phyloP scores from a whole-genome alignment of 2,329 filamentous ascomycete genomes.

The Aspergillus sp. region DNA sequence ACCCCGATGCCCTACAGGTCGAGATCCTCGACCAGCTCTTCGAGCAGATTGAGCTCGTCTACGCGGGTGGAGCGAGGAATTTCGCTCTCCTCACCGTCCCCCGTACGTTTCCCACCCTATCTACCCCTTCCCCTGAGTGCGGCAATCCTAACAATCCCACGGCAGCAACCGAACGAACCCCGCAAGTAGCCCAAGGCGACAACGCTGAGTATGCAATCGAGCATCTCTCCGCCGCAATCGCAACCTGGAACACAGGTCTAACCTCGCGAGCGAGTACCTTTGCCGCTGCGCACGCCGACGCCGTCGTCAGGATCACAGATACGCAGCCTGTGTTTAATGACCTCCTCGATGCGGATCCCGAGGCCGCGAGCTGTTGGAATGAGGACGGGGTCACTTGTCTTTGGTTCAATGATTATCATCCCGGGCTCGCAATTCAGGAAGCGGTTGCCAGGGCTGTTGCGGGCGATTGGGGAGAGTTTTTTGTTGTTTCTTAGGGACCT shows the following conservation, averaged over 20 bases:
- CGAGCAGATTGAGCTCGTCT: slow-evolving; percentile 16
- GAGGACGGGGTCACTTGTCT: slow-evolving; percentile 15
- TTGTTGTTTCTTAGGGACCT: neutral
- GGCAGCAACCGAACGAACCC: slow-evolving; percentile 18
- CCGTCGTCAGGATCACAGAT: slow-evolving; percentile 14
- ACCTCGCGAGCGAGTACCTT: neutral
- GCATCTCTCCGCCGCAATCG: slow-evolving; percentile 8
- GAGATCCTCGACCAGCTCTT: slow-evolving; percentile 16
- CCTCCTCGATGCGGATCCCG: slow-evolving; percentile 10
- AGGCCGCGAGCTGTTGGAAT: slow-evolving; percentile 14
- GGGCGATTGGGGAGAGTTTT: slow-evolving; percentile 9
- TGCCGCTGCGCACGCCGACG: neutral
- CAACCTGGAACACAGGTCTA: slow-evolving; percentile 13
- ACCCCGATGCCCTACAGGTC: neutral
- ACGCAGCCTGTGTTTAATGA: slow-evolving; percentile 16
- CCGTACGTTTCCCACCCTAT: slow-evolving; percentile 6
- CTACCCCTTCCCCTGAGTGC: neutral
- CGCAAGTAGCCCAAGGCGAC: slow-evolving; percentile 7
- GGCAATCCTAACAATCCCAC: neutral
- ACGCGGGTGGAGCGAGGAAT: slow-evolving; percentile 12
- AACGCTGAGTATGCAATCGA: slow-evolving; percentile 7
- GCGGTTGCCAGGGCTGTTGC: slow-evolving; percentile 17
- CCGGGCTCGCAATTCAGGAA: slow-evolving; percentile 17
- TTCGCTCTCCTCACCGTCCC: slow-evolving; percentile 15
- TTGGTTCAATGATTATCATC: slow-evolving; percentile 23